A percentile compares a stretch with the other conserved stretches of the same genome.
phyloP scores from a whole-genome alignment of 139 green algal species.

The Chlorella sp. region DNA sequence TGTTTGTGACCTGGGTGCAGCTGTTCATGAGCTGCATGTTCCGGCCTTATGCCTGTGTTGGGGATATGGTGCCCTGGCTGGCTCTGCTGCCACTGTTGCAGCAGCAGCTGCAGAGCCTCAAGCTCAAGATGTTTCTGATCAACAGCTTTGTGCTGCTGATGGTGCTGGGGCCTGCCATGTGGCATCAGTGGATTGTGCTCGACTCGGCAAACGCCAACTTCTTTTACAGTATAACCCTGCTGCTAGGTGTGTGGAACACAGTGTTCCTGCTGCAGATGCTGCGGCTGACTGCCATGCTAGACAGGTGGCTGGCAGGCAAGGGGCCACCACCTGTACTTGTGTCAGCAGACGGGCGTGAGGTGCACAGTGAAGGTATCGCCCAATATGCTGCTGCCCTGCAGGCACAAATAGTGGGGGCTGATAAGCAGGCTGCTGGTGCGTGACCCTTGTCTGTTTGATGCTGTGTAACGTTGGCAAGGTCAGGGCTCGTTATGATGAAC shows the following conservation, averaged over 20 bases:
- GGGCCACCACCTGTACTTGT: too few relatives aligned
- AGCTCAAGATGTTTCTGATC: conserved; percentile 34
- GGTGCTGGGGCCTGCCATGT: conserved; percentile 55
- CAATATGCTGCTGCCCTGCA: too few relatives aligned
- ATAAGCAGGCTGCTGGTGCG: too few relatives aligned
- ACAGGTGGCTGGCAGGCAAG: too few relatives aligned
- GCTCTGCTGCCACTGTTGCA: conserved; percentile 35
- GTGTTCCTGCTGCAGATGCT: conserved; percentile 22
- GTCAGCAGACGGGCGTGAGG: too few relatives aligned
- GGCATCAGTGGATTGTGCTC: conserved; percentile 60
- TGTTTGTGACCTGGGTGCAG: conserved; percentile 23
- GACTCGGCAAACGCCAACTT: conserved; percentile 77
- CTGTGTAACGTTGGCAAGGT: too few relatives aligned
- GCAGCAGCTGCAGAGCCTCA: conserved; percentile 27
- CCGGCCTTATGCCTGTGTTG: conserved; percentile 56
- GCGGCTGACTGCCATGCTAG: too few relatives aligned
- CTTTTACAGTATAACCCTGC: conserved; percentile 71
- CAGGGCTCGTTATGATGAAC: too few relatives aligned
- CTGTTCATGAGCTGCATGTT: conserved; percentile 31
- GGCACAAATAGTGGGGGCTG: too few relatives aligned
- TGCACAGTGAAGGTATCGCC: too few relatives aligned
- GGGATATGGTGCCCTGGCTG: conserved; percentile 46
- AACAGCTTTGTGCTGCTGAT: conserved; percentile 44
- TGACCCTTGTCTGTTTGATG: too few relatives aligned
- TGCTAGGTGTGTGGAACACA: conserved; percentile 47